A percentile compares a stretch with the other conserved stretches of the same genome.
phyloP scores from a whole-genome alignment of 768 basidiomycete species.

The Mycena crocata region DNA sequence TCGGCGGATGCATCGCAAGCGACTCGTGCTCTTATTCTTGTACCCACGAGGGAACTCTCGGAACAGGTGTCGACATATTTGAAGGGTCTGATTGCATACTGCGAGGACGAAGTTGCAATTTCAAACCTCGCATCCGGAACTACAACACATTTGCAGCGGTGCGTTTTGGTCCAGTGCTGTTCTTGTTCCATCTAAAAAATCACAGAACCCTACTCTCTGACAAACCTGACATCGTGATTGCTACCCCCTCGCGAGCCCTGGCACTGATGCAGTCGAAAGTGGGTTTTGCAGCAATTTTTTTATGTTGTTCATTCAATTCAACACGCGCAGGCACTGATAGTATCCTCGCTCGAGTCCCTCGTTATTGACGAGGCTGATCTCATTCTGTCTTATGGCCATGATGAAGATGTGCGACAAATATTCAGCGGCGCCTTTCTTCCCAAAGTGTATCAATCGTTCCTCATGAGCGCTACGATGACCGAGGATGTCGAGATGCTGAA shows the following conservation, averaged over 20 bases:
- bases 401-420: slow-evolving; percentile 84
- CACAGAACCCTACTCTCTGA: slow-evolving; percentile 58
- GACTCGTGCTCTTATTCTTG: slow-evolving; percentile 83
- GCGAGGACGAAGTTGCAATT: slow-evolving; percentile 76
- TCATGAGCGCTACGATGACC: slow-evolving; percentile 98
- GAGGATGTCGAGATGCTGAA: slow-evolving; percentile 94
- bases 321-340: slow-evolving; percentile 64
- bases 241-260: slow-evolving; percentile 80
- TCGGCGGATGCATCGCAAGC: slow-evolving; percentile 55
- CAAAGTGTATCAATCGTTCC: slow-evolving; percentile 88
- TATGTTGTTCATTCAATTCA: background rate
- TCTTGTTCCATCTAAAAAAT: background rate
- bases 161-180: slow-evolving; percentile 30
- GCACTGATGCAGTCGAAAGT: slow-evolving; percentile 79
- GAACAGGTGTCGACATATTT: slow-evolving; percentile 88
- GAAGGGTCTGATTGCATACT: slow-evolving; percentile 75
- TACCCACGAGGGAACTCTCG: slow-evolving; percentile 92
- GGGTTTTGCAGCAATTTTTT: slow-evolving; percentile 21
- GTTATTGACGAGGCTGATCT: slow-evolving; percentile 99
- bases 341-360: slow-evolving; percentile 80
- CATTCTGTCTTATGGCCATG: slow-evolving; percentile 96
- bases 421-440: slow-evolving; percentile 79
- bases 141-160: slow-evolving; percentile 80
- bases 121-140: slow-evolving; percentile 85
- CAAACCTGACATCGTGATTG: slow-evolving; percentile 82